Percentiles rank a stretch among this genome's conserved stretches.
phyloP scores from a whole-genome alignment of 495 filamentous ascomycete species.

The Peziza echinospora region DNA sequence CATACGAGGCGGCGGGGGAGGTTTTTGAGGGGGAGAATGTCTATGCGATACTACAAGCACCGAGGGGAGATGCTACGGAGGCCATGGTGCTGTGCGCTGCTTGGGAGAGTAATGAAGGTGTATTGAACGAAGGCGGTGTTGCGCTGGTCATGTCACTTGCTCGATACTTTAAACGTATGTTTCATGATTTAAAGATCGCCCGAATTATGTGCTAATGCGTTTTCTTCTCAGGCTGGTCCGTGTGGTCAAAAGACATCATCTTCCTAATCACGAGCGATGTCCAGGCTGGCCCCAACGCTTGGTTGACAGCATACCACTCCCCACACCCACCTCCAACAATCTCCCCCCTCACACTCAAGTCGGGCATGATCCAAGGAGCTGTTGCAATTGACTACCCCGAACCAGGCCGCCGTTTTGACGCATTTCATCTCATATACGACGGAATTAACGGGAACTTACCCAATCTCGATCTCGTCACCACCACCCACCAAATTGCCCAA shows the following conservation, averaged over 20 bases:
- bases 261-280: conserved; percentile 77
- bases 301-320: conserved; percentile 94
- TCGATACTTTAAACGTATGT: conserved; percentile 70
- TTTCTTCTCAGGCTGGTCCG: conserved; percentile 49
- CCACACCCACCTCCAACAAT: conserved; percentile 34
- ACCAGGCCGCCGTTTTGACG: conserved; percentile 50
- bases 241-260: conserved; percentile 98
- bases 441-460: conserved; percentile 90
- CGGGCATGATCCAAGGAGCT: conserved; percentile 78
- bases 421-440: conserved; percentile 79
- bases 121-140: conserved; percentile 68
- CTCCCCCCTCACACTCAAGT: conserved; percentile 56
- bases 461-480: conserved; percentile 90
- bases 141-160: conserved; percentile 68
- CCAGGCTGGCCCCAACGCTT: conserved; percentile 76
- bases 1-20: conserved; percentile 51
- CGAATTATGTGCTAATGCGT: conserved; percentile 6
- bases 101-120: conserved; percentile 63
- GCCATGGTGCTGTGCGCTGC: conserved; percentile 80
- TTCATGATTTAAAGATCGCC: no score
- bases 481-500: conserved; percentile 63
- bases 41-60: conserved; percentile 87
- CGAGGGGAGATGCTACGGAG: conserved; percentile 91
- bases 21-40: conserved; percentile 67
- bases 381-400: conserved; percentile 84